phyloP scores from a whole-genome alignment of 139 green algal genomes.

The Zygnema circumcarinatum region DNA sequence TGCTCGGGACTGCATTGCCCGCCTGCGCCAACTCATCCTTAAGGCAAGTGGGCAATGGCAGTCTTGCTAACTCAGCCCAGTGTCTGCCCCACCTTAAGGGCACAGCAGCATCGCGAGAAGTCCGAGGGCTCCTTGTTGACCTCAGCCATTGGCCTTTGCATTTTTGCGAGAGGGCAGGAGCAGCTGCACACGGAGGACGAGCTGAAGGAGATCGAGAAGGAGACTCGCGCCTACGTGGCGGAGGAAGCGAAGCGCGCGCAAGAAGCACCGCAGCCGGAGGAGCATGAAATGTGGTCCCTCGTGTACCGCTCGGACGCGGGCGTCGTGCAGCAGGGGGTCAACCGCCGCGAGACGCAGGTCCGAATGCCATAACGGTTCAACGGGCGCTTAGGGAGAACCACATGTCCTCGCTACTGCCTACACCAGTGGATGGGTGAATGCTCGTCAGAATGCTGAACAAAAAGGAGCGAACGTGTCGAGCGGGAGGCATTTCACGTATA shows the following conservation, averaged over 20 bases:
- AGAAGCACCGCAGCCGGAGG: background rate
- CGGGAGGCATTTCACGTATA: too few species aligned
- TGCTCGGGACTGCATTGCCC: conserved; percentile 89
- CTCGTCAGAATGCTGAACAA: too few species aligned
- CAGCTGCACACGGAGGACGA: conserved; percentile 42
- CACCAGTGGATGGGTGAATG: too few species aligned
- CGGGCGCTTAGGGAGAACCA: too few species aligned
- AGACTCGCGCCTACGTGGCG: conserved; percentile 32
- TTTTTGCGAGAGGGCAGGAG: conserved; percentile 13
- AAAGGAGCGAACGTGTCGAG: too few species aligned
- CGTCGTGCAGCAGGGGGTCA: conserved; percentile 16
- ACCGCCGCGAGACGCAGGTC: background rate
- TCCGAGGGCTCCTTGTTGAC: background rate
- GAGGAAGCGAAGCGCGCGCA: conserved; percentile 11
- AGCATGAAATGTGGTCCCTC: conserved; percentile 15
- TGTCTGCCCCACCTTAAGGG: background rate
- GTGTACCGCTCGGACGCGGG: conserved; percentile 35
- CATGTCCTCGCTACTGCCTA: too few species aligned
- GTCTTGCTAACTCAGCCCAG: background rate
- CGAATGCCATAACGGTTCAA: conserved; percentile 14
- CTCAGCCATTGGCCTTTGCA: background rate
- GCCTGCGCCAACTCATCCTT: conserved; percentile 82
- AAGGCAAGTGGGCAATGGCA: conserved; percentile 38
- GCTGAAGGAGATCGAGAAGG: conserved; percentile 41
- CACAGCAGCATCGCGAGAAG: background rate